A percentile compares a stretch with the other conserved stretches of the same genome.
phyloP scores from a whole-genome alignment of 441 rosid species.

The Melastoma candidum region DNA sequence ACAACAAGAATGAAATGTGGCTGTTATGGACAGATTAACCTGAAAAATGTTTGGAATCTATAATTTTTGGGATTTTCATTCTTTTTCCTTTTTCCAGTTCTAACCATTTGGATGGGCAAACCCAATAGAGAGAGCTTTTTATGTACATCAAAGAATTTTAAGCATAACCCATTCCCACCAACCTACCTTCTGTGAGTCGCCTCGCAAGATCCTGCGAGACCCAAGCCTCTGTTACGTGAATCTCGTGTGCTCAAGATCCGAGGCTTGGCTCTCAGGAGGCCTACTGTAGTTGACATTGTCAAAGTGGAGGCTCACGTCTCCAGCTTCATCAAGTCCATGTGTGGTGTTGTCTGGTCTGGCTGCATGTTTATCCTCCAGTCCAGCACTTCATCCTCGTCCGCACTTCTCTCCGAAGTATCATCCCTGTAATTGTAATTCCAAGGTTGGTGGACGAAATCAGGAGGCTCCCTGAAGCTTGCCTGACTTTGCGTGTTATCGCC shows the following conservation, averaged over 20 bases:
- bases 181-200: too few relatives aligned
- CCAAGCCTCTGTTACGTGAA: constrained; percentile 1
- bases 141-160: too few relatives aligned
- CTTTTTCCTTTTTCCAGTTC: too few relatives aligned
- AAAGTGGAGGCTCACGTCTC: constrained; percentile 58
- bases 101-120: too few relatives aligned
- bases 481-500: constrained; percentile 29
- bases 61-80: too few relatives aligned
- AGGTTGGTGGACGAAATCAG: constrained; percentile 43
- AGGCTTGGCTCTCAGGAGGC: constrained; percentile 44
- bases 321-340: constrained; percentile 48
- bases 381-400: constrained; percentile 40
- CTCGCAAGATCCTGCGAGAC: too few relatives aligned
- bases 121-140: too few relatives aligned
- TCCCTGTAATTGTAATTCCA: constrained; percentile 25
- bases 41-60: too few relatives aligned
- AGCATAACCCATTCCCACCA: too few relatives aligned
- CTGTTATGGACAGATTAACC: too few relatives aligned
- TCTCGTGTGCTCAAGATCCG: constrained; percentile 18
- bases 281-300: constrained; percentile 59
- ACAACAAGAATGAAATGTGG: too few relatives aligned
- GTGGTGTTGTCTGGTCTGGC: constrained; percentile 29
- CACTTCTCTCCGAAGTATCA: constrained; percentile 43
- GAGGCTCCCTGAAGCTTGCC: constrained; percentile 86
- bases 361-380: constrained; percentile 34